Base-by-base conservation (phyloP, 768 basidiomycete species). In the Pleurotus sapidus region DNA sequence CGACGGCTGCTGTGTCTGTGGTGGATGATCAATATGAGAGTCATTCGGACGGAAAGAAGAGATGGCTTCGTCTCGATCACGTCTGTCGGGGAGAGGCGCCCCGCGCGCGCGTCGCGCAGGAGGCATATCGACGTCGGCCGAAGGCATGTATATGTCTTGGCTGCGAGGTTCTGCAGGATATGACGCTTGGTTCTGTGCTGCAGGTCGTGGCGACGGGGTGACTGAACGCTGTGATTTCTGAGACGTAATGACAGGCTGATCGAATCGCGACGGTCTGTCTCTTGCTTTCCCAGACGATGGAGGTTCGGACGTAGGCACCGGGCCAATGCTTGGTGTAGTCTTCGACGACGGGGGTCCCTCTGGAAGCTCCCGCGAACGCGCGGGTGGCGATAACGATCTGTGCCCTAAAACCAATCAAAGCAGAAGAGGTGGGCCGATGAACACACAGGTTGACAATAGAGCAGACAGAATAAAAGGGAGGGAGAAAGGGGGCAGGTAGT, bases 361-460 rank as follows among this genome's bases (percentile, higher is more conserved):
- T 11, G 25, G 27, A 38, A 38, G 20, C 56, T 74, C 74, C 60
- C 69, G 74, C 20, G 63, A 30, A 56, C 64, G 68, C 39, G 70
- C 64, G 49, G 72, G 72, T 25, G 78, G 72, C 34, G 80, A 34
- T 34, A 34, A 1, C 7, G 30, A 79, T 65, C 76, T 77, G 61
- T 68, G 72, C 70, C 81, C 83, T 84, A 75, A 68, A 64, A 69
- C 70, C 70, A 71, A 64, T 71, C 67, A 68, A 61, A 62, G 63
- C 61, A 60, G 60, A 66, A 72, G 69, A 75, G 60, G 63, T 43
- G 70, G 65, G 66, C 72, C 50, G 68, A 73, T 57, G 64, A 59
- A 60, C 64, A 62, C 60, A 68, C 59, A 67, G 65, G 68, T 68
- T 69, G 60, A 68, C 67, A 65, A 62, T 61, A 67, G 62, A 69